Evolutionary conservation across 2,329 filamentous ascomycete genomes (phyloP).

Genomic region (Ophiostoma novo-ulmi): DNA sequence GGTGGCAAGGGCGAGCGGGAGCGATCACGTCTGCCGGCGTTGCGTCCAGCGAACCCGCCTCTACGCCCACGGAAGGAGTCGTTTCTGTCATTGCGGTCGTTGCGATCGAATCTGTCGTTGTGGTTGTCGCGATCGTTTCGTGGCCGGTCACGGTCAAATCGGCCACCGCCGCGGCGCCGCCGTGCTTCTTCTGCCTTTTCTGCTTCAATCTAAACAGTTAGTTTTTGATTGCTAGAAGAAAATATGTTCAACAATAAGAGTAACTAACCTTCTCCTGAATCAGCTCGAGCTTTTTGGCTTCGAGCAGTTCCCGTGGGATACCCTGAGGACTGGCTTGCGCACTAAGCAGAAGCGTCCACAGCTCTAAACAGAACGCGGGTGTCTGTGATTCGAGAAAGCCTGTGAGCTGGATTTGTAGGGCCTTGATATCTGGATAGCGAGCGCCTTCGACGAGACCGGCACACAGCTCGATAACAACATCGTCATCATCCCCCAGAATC

Average conservation of each 20-base stretch:
- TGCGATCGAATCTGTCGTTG: conserved; percentile 7
- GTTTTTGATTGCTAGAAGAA: not conserved
- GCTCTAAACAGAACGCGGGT: conserved; percentile 79
- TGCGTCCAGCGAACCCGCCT: conserved; percentile 44
- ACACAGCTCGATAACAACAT: conserved; percentile 86
- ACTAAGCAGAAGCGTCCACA: conserved; percentile 88
- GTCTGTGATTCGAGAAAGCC: conserved; percentile 95
- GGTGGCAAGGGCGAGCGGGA: conserved; percentile 44
- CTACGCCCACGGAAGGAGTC: conserved; percentile 39
- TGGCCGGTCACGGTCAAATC: conserved; percentile 42
- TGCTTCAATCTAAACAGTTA: conserved; percentile 60
- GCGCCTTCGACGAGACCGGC: conserved; percentile 59
- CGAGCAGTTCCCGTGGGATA: conserved; percentile 87
- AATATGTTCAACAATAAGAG: not conserved
- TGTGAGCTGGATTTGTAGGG: conserved; percentile 86
- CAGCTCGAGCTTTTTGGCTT: conserved; percentile 92
- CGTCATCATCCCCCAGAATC: conserved; percentile 87
- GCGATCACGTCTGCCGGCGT: conserved; percentile 46
- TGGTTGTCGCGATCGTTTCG: conserved; percentile 11
- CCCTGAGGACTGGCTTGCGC: conserved; percentile 84
- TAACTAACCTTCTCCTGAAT: conserved; percentile 80
- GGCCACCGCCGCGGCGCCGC: conserved; percentile 54
- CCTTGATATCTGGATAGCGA: conserved; percentile 76
- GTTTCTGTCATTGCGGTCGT: conserved; percentile 38
- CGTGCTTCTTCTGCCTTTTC: conserved; percentile 68